These are phyloP conservation scores for Durusdinium trenchii DNA, from an alignment of 73 alveolate species.

Conservation along the genomic window DNA sequence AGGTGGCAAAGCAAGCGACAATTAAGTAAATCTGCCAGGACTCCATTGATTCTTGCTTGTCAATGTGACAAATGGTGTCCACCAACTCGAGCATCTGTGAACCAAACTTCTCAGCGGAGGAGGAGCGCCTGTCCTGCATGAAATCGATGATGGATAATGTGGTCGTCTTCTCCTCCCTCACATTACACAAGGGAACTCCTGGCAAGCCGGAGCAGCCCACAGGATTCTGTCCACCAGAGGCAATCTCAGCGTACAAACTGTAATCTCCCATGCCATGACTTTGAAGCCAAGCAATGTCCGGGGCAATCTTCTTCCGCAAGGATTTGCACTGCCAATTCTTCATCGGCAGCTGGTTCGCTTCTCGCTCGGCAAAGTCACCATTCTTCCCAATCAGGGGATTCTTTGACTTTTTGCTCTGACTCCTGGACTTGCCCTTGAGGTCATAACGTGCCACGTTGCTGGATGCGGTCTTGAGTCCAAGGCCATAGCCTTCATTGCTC, in stretches of 20 bases:
- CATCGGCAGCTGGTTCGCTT: conserved; percentile 17
- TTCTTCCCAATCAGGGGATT: background rate
- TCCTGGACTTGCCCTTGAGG: conserved; percentile 9
- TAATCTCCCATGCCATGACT: conserved; percentile 19
- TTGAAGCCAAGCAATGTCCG: background rate
- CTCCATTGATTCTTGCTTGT: conserved; percentile 44
- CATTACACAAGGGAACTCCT: conserved; percentile 40
- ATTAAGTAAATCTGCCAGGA: conserved; percentile 15
- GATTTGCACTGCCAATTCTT: conserved; percentile 28
- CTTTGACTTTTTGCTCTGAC: conserved; percentile 19
- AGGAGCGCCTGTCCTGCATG: background rate
- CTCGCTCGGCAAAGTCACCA: background rate
- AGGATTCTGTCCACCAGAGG: background rate
- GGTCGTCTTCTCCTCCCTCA: conserved; percentile 20
- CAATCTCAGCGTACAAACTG: conserved; percentile 30
- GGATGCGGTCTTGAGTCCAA: background rate
- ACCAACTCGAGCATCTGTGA: conserved; percentile 20
- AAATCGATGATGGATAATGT: background rate
- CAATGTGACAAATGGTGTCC: background rate
- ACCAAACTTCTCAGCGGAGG: conserved; percentile 5
- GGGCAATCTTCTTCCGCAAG: background rate
- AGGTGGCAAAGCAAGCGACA: background rate
- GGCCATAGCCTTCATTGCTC: conserved; percentile 7
- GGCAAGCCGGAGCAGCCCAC: conserved; percentile 25
- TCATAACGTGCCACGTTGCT: conserved; percentile 25